A percentile compares a stretch with the other conserved stretches of the same genome.
phyloP scores from a whole-genome alignment of 2,329 filamentous ascomycete genomes.

The Xylariaceae sp. region DNA sequence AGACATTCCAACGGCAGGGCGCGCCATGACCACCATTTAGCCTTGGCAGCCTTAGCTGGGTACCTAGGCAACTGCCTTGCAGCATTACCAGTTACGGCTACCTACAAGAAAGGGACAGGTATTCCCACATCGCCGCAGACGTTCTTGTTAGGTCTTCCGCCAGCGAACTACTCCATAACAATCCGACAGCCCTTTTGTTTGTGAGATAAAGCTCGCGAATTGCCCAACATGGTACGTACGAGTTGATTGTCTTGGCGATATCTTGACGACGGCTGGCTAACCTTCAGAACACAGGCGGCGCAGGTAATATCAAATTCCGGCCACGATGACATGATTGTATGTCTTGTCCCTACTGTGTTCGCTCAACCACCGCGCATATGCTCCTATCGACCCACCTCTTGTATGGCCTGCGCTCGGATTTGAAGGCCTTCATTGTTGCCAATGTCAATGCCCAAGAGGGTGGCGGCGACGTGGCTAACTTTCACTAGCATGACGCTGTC shows the following conservation, averaged over 20 bases:
- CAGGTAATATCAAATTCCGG: constrained; percentile 80
- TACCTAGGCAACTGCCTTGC: neutral
- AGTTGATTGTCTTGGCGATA: neutral
- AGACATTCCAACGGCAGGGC: neutral
- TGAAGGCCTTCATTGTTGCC: neutral
- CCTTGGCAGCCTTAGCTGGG: neutral
- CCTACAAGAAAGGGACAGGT: constrained; percentile 16
- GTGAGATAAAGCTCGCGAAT: neutral
- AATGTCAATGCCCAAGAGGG: constrained; percentile 12
- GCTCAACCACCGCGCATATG: neutral
- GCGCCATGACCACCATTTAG: constrained; percentile 9
- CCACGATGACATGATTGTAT: constrained; percentile 99
- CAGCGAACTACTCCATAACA: constrained; percentile 4
- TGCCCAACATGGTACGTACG: constrained; percentile 26
- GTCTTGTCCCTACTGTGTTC: constrained; percentile 36
- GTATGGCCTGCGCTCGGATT: constrained; percentile 4
- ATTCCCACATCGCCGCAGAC: constrained; percentile 8
- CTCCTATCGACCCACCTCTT: neutral
- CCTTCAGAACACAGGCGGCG: constrained; percentile 37
- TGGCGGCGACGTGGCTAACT: constrained; percentile 20
- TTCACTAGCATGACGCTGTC: constrained; percentile 81
- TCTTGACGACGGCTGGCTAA: constrained; percentile 13
- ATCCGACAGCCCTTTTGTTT: neutral
- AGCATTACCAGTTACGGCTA: neutral
- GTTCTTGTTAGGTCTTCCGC: neutral